phyloP scores from a whole-genome alignment of 2,329 filamentous ascomycete species.

The Dothideomycetes sp. region DNA sequence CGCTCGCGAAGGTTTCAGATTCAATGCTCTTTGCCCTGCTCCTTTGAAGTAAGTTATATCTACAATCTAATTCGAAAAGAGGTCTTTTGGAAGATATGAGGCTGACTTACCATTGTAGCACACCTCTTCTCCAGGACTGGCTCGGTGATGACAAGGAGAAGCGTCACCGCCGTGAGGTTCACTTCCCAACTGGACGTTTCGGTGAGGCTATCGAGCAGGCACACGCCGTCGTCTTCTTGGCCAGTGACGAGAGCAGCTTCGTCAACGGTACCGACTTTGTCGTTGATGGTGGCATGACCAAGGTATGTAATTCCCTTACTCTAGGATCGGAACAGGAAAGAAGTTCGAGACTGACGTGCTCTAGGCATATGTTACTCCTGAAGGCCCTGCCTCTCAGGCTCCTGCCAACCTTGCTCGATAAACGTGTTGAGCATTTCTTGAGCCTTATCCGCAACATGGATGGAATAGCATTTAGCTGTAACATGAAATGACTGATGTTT shows the following conservation, averaged over 20 bases:
- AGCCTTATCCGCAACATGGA: no score
- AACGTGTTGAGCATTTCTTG: not conserved
- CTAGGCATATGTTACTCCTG: conserved; percentile 61
- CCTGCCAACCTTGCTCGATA: conserved; percentile 33
- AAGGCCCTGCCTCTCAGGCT: conserved; percentile 46
- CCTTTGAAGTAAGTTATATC: conserved; percentile 68
- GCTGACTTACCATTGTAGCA: conserved; percentile 40
- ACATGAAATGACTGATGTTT: conserved; percentile 1
- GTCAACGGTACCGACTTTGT: conserved; percentile 89
- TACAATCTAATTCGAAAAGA: not conserved
- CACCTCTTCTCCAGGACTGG: conserved; percentile 86
- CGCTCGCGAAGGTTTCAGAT: conserved; percentile 78
- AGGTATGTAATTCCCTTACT: no score
- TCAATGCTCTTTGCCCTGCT: conserved; percentile 84
- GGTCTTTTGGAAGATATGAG: not conserved
- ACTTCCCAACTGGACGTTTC: conserved; percentile 81
- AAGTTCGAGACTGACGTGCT: not conserved
- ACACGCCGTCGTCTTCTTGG: conserved; percentile 77
- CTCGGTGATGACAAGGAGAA: conserved; percentile 78
- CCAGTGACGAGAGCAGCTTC: conserved; percentile 80
- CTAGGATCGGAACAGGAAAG: no score
- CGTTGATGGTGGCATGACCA: conserved; percentile 92
- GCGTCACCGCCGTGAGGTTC: conserved; percentile 72
- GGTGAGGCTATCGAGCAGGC: conserved; percentile 93
- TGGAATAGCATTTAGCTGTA: conserved; percentile 4